A percentile compares a stretch with the other conserved stretches of the same genome.
These are phyloP conservation scores for Fonsecaea nubica DNA, from an alignment of 2,329 filamentous ascomycete genomes.

Conservation along the genomic window DNA sequence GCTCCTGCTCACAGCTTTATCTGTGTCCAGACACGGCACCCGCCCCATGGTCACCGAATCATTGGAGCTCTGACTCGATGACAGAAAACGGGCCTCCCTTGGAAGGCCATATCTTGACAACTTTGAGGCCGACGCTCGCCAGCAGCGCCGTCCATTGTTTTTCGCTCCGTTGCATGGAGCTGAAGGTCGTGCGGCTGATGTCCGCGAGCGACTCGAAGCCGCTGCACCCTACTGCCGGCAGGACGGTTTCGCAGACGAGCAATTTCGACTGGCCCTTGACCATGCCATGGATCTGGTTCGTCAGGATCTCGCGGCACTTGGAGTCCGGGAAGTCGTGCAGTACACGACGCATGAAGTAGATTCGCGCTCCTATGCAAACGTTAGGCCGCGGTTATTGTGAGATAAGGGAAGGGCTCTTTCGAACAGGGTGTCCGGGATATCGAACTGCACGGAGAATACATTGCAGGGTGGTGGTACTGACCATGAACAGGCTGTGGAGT, in stretches of 20 bases:
- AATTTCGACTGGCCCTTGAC: slow-evolving; percentile 39
- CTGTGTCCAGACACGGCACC: neutral
- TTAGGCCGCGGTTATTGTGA: neutral
- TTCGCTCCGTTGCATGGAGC: slow-evolving; percentile 39
- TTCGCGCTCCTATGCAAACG: slow-evolving; percentile 44
- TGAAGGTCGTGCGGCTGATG: slow-evolving; percentile 40
- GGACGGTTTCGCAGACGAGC: slow-evolving; percentile 43
- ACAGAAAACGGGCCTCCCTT: slow-evolving; percentile 14
- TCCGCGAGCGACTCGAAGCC: slow-evolving; percentile 26
- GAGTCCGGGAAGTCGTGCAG: slow-evolving; percentile 49
- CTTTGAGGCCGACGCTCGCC: slow-evolving; percentile 31
- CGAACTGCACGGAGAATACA: neutral
- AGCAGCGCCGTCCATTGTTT: slow-evolving; percentile 39
- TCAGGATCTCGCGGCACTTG: slow-evolving; percentile 44
- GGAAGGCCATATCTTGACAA: slow-evolving; percentile 29
- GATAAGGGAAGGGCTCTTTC: neutral
- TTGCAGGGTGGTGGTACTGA: slow-evolving; percentile 4
- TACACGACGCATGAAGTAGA: slow-evolving; percentile 48
- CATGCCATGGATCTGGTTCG: slow-evolving; percentile 40
- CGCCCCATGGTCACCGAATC: neutral
- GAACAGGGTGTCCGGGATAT: neutral
- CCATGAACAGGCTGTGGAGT: slow-evolving; percentile 43
- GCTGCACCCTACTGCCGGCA: slow-evolving; percentile 36
- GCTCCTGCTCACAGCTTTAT: neutral
- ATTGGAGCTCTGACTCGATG: slow-evolving; percentile 25